phyloP scores from a whole-genome alignment of 139 green algal genomes.

The Haematococcus lacustris region DNA sequence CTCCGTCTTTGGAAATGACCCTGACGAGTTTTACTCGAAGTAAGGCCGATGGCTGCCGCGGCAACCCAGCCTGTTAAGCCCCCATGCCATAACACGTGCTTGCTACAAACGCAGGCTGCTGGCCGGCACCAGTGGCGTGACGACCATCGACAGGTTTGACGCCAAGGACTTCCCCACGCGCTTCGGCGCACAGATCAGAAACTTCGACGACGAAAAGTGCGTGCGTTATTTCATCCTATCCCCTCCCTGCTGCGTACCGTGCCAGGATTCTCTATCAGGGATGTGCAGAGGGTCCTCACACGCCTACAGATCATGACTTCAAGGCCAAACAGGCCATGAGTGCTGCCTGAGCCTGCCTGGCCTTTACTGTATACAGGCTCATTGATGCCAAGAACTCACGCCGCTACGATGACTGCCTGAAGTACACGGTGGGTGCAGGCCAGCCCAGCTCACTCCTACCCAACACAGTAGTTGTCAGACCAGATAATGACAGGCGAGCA shows the following conservation, averaged over 20 bases:
- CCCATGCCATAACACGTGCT: neutral
- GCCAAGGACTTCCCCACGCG: constrained; percentile 81
- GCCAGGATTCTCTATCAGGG: too few species aligned
- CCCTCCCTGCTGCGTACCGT: too few species aligned
- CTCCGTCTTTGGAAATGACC: constrained; percentile 82
- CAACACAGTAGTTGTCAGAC: too few species aligned
- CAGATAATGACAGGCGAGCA: too few species aligned
- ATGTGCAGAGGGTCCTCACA: too few species aligned
- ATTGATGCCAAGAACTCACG: constrained; percentile 93
- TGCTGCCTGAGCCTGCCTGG: neutral
- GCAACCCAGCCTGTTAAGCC: neutral
- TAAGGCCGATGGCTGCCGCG: too few species aligned
- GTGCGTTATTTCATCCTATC: too few species aligned
- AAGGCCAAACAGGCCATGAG: too few species aligned
- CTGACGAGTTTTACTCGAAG: constrained; percentile 85
- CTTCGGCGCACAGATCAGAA: constrained; percentile 93
- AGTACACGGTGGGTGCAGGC: constrained; percentile 94
- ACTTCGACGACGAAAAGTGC: constrained; percentile 83
- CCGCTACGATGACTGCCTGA: constrained; percentile 92
- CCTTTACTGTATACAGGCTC: constrained; percentile 41
- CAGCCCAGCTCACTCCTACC: too few species aligned
- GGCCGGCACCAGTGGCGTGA: constrained; percentile 75
- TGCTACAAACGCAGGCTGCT: constrained; percentile 63
- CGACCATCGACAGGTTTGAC: constrained; percentile 87
- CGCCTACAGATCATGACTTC: too few species aligned